phyloP scores from a whole-genome alignment of 2,329 filamentous ascomycete genomes.

The Neocatenulostroma microsporum region DNA sequence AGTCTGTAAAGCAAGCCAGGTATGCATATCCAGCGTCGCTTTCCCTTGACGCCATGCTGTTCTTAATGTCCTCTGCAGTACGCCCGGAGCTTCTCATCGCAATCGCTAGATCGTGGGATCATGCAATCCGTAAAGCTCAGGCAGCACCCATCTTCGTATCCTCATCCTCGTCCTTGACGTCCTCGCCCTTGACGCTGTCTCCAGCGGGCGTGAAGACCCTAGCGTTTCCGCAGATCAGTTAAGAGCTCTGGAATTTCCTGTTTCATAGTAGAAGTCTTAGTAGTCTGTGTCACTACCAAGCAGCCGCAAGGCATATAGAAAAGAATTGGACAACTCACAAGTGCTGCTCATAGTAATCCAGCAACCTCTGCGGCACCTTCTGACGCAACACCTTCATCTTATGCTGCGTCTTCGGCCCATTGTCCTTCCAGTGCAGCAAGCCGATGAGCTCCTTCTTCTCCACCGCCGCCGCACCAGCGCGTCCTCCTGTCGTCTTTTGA shows the following conservation, averaged over 20 bases:
- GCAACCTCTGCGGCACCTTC: conserved; percentile 64
- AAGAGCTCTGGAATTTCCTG: conserved; percentile 2
- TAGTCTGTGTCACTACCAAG: too few species aligned
- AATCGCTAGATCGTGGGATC: too few species aligned
- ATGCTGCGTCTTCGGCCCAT: conserved; percentile 62
- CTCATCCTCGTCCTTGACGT: neutral
- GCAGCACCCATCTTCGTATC: neutral
- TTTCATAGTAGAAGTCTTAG: too few species aligned
- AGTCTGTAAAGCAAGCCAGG: too few species aligned
- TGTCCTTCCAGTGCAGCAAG: conserved; percentile 66
- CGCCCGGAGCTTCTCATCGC: too few species aligned
- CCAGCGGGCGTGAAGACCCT: conserved; percentile 8
- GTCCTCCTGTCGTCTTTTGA: conserved; percentile 8
- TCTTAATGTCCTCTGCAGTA: too few species aligned
- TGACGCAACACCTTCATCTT: conserved; percentile 60
- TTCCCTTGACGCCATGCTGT: too few species aligned
- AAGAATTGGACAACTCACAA: conserved; percentile 25
- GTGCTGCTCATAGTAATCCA: conserved; percentile 33
- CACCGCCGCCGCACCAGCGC: conserved; percentile 18
- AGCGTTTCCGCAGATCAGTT: neutral
- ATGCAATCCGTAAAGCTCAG: too few species aligned
- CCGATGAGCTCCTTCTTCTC: conserved; percentile 51
- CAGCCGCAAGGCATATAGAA: neutral
- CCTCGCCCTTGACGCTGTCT: too few species aligned
- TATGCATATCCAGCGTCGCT: too few species aligned